Percentiles rank a stretch among this genome's conserved stretches.
Conservation (phyloP, 192 early-diverging fungal genomes). For the Gonapodya sp. region DNA sequence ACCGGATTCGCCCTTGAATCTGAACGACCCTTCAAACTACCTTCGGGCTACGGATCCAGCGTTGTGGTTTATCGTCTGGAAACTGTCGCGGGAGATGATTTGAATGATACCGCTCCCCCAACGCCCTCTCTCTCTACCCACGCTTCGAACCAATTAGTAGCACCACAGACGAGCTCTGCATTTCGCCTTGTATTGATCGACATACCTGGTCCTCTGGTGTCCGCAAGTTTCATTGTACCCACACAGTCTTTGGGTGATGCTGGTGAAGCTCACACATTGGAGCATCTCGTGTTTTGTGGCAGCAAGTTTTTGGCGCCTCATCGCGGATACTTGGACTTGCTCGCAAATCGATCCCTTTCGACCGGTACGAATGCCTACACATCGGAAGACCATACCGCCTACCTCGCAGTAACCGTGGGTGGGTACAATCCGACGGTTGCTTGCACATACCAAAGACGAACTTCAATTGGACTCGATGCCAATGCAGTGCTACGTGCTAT, state of each 20-base stretch:
- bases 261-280: constrained; percentile 77
- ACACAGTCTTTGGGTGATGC: constrained; percentile 52
- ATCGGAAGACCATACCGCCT: constrained; percentile 23
- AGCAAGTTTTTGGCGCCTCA: constrained; percentile 46
- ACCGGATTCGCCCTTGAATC: not conserved
- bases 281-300: constrained; percentile 74
- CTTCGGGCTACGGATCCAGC: not conserved
- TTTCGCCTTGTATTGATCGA: constrained; percentile 53
- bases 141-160: not conserved
- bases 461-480: constrained; percentile 22
- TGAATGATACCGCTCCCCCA: too few species aligned
- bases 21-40: not conserved
- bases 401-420: not conserved
- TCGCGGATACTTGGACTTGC: constrained; percentile 63
- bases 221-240: constrained; percentile 64
- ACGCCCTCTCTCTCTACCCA: too few species aligned
- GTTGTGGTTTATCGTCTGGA: not conserved
- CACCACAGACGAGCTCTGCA: constrained; percentile 13
- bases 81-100: constrained; percentile 6
- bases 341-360: constrained; percentile 64
- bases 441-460: constrained; percentile 12
- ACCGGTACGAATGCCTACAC: constrained; percentile 68
- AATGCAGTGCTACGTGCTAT: constrained; percentile 48
- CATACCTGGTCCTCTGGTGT: constrained; percentile 54
- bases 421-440: not conserved